A percentile compares a stretch with the other conserved stretches of the same genome.
These are phyloP conservation scores for Trichoderma arundinaceum DNA, from an alignment of 2,329 filamentous ascomycete genomes.

Conservation along the genomic window DNA sequence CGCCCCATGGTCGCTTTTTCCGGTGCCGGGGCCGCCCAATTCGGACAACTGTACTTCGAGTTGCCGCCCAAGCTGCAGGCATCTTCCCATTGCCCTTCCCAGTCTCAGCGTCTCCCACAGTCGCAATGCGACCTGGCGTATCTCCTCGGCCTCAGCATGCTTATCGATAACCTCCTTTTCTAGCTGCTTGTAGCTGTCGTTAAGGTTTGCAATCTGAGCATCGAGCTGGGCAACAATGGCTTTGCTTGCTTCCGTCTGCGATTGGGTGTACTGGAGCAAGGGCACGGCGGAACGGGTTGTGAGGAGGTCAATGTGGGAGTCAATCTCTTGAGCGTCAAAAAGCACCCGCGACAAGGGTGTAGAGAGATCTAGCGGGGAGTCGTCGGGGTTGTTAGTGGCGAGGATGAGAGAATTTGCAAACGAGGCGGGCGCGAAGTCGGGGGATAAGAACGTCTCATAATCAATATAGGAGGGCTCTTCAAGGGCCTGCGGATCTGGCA, in stretches of 20 bases:
- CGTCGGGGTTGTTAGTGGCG: slow-evolving; percentile 88
- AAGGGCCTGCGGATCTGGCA: slow-evolving; percentile 8
- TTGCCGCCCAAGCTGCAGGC: slow-evolving; percentile 81
- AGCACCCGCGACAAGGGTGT: slow-evolving; percentile 92
- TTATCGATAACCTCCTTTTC: slow-evolving; percentile 86
- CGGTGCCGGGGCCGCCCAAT: slow-evolving; percentile 51
- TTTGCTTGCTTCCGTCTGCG: slow-evolving; percentile 74
- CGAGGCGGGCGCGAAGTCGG: slow-evolving; percentile 76
- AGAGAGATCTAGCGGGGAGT: slow-evolving; percentile 88
- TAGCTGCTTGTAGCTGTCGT: slow-evolving; percentile 82
- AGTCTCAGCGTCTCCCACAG: slow-evolving; percentile 81
- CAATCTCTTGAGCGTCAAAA: slow-evolving; percentile 96
- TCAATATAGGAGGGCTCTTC: slow-evolving; percentile 85
- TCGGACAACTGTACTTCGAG: slow-evolving; percentile 86
- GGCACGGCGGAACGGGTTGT: slow-evolving; percentile 84
- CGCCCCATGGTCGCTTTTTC: slow-evolving; percentile 74
- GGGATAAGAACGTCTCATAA: slow-evolving; percentile 87
- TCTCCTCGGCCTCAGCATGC: slow-evolving; percentile 84
- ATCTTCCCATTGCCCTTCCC: slow-evolving; percentile 76
- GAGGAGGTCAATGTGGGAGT: slow-evolving; percentile 90
- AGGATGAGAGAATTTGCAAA: slow-evolving; percentile 92
- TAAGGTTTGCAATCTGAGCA: slow-evolving; percentile 77
- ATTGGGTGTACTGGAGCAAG: slow-evolving; percentile 76
- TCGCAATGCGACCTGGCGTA: slow-evolving; percentile 75
- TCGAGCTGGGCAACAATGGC: slow-evolving; percentile 78